phyloP scores from a whole-genome alignment of 1,284 basidiomycete species.

The Peniophora sp. region DNA sequence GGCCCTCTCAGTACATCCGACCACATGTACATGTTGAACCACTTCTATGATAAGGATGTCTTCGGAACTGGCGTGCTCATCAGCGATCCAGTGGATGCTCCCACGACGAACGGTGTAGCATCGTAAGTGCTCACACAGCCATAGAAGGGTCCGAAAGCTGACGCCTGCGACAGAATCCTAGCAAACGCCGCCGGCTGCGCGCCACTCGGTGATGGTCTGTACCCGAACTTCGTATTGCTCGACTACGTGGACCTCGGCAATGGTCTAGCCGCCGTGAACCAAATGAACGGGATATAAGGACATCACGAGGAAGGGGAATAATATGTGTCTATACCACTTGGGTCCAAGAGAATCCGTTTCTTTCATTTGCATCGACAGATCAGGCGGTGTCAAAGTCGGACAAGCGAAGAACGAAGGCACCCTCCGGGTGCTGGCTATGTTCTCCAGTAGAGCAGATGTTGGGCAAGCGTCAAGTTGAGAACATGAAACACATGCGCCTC shows the following conservation, averaged over 20 bases:
- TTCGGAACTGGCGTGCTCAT: slow-evolving; percentile 29
- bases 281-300: slow-evolving; percentile 33
- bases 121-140: slow-evolving; percentile 25
- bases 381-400: too few species aligned
- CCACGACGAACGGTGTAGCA: slow-evolving; percentile 32
- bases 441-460: too few species aligned
- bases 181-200: slow-evolving; percentile 37
- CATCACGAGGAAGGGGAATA: too few species aligned
- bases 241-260: slow-evolving; percentile 42
- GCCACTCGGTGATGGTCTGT: slow-evolving; percentile 30
- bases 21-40: slow-evolving; percentile 53
- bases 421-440: too few species aligned
- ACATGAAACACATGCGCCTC: too few species aligned
- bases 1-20: slow-evolving; percentile 39
- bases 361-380: too few species aligned
- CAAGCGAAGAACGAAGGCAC: too few species aligned
- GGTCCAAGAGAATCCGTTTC: too few species aligned
- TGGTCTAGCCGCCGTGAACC: slow-evolving; percentile 31
- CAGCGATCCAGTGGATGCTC: slow-evolving; percentile 29
- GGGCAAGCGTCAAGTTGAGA: too few species aligned
- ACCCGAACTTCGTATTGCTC: slow-evolving; percentile 43
- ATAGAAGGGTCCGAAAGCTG: neutral
- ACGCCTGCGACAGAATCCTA: slow-evolving; percentile 27
- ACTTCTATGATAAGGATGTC: slow-evolving; percentile 38
- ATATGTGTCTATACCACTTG: too few species aligned